These are phyloP conservation scores for Podospora sp. DNA, from an alignment of 495 filamentous ascomycete genomes.

Conservation along the genomic window DNA sequence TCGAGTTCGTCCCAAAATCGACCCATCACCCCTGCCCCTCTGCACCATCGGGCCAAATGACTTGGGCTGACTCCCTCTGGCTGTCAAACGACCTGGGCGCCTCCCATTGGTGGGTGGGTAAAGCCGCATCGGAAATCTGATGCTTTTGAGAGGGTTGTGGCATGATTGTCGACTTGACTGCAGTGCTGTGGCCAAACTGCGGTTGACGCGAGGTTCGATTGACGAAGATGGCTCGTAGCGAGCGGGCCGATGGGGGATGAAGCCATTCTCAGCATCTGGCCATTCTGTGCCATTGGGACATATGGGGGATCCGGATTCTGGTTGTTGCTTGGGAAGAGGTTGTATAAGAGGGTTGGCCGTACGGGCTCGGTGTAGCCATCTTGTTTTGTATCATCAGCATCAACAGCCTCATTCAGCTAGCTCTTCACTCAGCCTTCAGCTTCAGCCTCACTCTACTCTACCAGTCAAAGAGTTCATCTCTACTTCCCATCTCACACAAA, in stretches of 20 bases:
- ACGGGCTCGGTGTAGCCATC: neutral
- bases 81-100: neutral
- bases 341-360: conserved; percentile 23
- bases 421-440: conserved; percentile 4
- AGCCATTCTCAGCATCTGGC: conserved; percentile 7
- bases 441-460: conserved; percentile 15
- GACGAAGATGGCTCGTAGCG: conserved; percentile 4
- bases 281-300: neutral
- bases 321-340: neutral
- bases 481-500: neutral
- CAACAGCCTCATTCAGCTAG: conserved; percentile 1
- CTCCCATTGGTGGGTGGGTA: conserved; percentile 13
- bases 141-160: conserved; percentile 24
- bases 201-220: neutral
- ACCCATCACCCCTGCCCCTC: neutral
- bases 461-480: neutral
- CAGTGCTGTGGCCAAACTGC: neutral
- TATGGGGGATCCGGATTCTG: conserved; percentile 7
- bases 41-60: neutral
- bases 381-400: conserved; percentile 22
- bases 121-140: conserved; percentile 20
- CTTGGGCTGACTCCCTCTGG: neutral
- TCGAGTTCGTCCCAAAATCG: conserved; percentile 20
- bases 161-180: conserved; percentile 10
- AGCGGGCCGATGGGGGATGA: conserved; percentile 2